Conservation (phyloP, 306 rosid species). For the Calophaca sinica region DNA sequence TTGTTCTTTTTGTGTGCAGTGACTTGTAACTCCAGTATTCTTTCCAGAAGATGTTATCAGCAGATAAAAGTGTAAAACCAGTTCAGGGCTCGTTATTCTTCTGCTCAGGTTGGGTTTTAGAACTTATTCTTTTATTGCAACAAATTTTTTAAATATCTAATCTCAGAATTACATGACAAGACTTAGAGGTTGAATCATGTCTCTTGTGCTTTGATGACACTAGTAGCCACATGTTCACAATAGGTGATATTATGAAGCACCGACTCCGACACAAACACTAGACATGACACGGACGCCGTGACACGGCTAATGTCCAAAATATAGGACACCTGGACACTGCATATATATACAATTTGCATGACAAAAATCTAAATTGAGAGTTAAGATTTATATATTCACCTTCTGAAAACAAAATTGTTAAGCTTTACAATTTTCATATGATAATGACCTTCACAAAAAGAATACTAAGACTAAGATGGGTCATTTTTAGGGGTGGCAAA, state of each 20-base stretch:
- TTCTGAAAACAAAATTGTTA: no score
- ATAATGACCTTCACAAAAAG: no score
- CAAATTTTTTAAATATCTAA: background rate
- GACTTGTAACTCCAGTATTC: conserved; percentile 5
- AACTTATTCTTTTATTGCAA: conserved; percentile 30
- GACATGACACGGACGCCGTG: no score
- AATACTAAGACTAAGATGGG: no score
- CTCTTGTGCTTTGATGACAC: conserved; percentile 25
- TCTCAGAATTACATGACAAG: background rate
- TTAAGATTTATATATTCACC: no score
- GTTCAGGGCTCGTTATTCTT: conserved; percentile 8
- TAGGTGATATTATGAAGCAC: background rate
- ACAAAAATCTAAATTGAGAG: no score
- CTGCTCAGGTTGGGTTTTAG: conserved; percentile 29
- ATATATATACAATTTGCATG: no score
- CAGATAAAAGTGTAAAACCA: conserved; percentile 36
- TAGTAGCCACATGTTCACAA: background rate
- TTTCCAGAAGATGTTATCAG: conserved; percentile 23
- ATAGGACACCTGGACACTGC: no score
- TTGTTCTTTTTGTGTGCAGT: conserved; percentile 22
- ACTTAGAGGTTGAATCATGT: conserved; percentile 30
- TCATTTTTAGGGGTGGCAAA: no score
- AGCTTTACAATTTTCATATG: no score
- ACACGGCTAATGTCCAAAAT: no score
- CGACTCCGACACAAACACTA: no score